Percentiles rank a stretch among this genome's conserved stretches.
These are phyloP conservation scores for Withania somnifera DNA, from an alignment of 305 asterid species.

Conservation along the genomic window DNA sequence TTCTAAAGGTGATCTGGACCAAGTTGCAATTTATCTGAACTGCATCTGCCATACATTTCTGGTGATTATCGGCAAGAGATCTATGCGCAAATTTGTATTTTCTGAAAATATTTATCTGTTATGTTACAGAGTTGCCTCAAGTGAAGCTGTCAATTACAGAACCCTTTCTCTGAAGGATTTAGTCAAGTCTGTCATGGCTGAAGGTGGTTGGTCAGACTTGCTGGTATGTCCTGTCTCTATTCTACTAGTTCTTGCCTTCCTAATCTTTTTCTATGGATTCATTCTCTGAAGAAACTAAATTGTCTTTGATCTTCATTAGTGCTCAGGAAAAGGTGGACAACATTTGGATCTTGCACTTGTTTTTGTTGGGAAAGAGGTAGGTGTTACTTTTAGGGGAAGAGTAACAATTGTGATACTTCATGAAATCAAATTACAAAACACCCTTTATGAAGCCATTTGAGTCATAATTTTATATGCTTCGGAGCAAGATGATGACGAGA, in stretches of 20 bases:
- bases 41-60: not conserved
- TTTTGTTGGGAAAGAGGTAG: slow-evolving; percentile 82
- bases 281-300: not conserved
- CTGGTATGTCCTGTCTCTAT: slow-evolving; percentile 33
- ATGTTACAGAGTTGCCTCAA: slow-evolving; percentile 22
- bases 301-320: slow-evolving; percentile 36
- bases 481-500: not conserved
- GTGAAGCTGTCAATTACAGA: slow-evolving; percentile 63
- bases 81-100: not conserved
- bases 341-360: slow-evolving; percentile 60
- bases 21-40: not conserved
- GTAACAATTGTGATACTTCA: not conserved
- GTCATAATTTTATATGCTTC: not conserved
- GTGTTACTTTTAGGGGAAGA: not conserved
- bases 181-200: slow-evolving; percentile 62
- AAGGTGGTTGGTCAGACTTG: slow-evolving; percentile 77
- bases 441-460: not conserved
- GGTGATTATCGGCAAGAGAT: not conserved
- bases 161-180: slow-evolving; percentile 55
- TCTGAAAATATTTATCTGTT: not conserved
- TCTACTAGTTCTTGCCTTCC: not conserved
- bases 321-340: slow-evolving; percentile 43
- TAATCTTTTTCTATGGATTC: not conserved
- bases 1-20: not conserved
- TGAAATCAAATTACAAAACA: not conserved